Conservation (phyloP, 2,329 filamentous ascomycete genomes). For the Paraphaeosphaeria sporulosa region DNA sequence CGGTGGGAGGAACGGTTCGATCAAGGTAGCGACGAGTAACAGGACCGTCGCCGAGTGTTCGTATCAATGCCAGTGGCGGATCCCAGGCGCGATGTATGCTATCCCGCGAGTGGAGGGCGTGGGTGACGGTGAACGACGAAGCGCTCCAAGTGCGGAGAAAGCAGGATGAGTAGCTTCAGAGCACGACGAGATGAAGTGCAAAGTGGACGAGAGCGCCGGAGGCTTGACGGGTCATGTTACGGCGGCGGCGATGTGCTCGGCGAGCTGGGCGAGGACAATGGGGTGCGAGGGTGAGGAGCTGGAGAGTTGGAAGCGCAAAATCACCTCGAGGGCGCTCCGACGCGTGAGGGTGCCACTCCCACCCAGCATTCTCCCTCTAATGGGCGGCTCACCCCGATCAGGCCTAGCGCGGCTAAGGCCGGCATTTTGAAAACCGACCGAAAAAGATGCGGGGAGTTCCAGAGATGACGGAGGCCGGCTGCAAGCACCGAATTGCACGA, state of each 20-base stretch:
- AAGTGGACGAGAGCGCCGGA: constrained; percentile 25
- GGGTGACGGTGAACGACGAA: constrained; percentile 34
- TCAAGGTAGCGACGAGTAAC: constrained; percentile 18
- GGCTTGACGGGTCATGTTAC: constrained; percentile 40
- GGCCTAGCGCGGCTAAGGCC: constrained; percentile 1
- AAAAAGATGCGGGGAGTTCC: neutral
- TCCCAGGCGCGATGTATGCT: constrained; percentile 20
- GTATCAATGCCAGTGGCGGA: constrained; percentile 21
- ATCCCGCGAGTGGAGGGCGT: constrained; percentile 22
- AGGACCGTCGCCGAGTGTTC: constrained; percentile 12
- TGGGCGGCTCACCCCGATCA: constrained; percentile 20
- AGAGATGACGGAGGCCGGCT: neutral
- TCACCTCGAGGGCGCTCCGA: constrained; percentile 6
- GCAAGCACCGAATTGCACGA: neutral
- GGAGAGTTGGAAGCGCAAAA: constrained; percentile 14
- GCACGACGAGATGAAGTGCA: constrained; percentile 38
- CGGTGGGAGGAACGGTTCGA: constrained; percentile 22
- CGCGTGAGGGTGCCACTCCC: constrained; percentile 30
- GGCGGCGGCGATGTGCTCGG: constrained; percentile 23
- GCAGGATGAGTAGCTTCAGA: constrained; percentile 49
- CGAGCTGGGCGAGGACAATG: constrained; percentile 34
- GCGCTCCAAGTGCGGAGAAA: constrained; percentile 44
- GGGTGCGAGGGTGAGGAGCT: constrained; percentile 23
- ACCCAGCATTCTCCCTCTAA: constrained; percentile 10
- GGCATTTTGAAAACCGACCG: constrained; percentile 4